Evolutionary conservation across 148 eudicot genomes (phyloP).

Genomic region (Chenopodium berlandieri): DNA sequence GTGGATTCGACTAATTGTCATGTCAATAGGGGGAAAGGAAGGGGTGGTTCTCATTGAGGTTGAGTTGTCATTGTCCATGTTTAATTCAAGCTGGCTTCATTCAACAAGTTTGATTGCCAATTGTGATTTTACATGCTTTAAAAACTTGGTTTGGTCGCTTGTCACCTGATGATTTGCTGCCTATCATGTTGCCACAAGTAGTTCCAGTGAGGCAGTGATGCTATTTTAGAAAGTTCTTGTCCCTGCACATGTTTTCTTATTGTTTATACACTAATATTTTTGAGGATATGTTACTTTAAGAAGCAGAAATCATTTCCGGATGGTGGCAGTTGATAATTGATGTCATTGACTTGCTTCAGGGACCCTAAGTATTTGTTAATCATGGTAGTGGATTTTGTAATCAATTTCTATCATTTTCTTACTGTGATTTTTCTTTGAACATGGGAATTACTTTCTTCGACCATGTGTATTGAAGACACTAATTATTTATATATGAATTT

Average conservation of each 20-base stretch:
- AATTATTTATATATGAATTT: background rate
- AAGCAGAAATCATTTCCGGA: background rate
- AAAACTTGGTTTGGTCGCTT: conserved; percentile 5
- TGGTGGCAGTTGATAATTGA: conserved; percentile 3
- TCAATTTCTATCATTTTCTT: background rate
- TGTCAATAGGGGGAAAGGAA: background rate
- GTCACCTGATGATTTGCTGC: conserved; percentile 14
- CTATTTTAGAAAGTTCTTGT: background rate
- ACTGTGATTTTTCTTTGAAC: background rate
- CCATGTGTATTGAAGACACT: background rate
- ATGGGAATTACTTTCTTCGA: background rate
- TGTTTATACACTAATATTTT: background rate
- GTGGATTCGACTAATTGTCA: background rate
- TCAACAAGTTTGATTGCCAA: conserved; percentile 6
- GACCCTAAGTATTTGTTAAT: background rate
- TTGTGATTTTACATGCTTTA: conserved; percentile 4
- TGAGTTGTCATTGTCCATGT: conserved; percentile 29
- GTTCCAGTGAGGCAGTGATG: background rate
- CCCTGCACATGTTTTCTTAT: background rate
- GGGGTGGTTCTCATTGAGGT: background rate
- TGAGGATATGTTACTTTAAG: background rate
- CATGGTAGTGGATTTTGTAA: background rate
- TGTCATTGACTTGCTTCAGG: background rate
- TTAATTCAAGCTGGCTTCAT: conserved; percentile 4
- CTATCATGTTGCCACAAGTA: background rate